Percentiles rank a stretch among this genome's conserved stretches.
Conservation (phyloP, 345 rosid species). For the Boechera divaricarpa region DNA sequence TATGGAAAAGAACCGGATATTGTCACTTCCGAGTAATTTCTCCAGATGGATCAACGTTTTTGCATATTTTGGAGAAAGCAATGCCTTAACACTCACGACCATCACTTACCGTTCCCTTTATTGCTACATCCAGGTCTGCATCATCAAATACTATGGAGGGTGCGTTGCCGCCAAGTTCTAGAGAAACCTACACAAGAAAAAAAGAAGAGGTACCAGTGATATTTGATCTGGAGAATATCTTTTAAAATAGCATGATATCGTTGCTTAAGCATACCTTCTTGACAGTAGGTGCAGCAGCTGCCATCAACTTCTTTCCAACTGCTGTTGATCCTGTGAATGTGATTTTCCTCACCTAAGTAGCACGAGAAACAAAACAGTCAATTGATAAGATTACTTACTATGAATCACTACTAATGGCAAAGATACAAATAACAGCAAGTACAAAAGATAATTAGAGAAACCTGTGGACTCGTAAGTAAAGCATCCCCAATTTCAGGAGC, state of each 20-base stretch:
- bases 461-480: constrained; percentile 81
- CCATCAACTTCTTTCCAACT: constrained; percentile 98
- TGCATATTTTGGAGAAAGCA: constrained; percentile 6
- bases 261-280: constrained; percentile 65
- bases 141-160: constrained; percentile 97
- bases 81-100: constrained; percentile 11
- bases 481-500: constrained; percentile 91
- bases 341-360: constrained; percentile 82
- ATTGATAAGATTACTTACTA: constrained; percentile 29
- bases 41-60: constrained; percentile 28
- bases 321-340: constrained; percentile 98
- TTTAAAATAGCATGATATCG: constrained; percentile 11
- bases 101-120: constrained; percentile 89
- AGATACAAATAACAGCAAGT: constrained; percentile 22
- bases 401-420: constrained; percentile 26
- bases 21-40: background rate
- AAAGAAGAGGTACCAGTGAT: constrained; percentile 33
- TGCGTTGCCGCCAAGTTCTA: constrained; percentile 99
- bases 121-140: constrained; percentile 91
- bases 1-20: constrained; percentile 6
- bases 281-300: constrained; percentile 91
- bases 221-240: constrained; percentile 3
- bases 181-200: constrained; percentile 61
- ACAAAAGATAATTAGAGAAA: constrained; percentile 39
- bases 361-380: constrained; percentile 32